phyloP scores from a whole-genome alignment of 2,329 filamentous ascomycete genomes.

The Ophidiomyces ophidiicola region DNA sequence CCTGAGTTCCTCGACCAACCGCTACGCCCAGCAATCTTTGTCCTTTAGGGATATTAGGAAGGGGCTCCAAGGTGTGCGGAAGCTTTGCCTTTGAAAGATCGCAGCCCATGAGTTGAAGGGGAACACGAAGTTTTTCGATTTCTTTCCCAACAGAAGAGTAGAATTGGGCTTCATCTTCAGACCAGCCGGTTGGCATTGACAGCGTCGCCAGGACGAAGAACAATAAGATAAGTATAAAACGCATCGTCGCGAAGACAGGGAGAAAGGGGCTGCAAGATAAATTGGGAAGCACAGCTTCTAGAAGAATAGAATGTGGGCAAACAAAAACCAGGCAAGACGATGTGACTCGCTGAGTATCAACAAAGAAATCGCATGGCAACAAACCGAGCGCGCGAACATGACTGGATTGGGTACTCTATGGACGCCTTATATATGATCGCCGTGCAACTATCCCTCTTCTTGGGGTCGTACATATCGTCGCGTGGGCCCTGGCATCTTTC shows the following conservation, averaged over 20 bases:
- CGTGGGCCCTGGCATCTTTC: neutral
- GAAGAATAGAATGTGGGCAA: conserved; percentile 12
- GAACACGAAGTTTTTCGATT: conserved; percentile 23
- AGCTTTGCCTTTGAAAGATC: conserved; percentile 26
- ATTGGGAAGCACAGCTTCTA: conserved; percentile 9
- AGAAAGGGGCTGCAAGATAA: neutral
- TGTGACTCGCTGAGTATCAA: conserved; percentile 11
- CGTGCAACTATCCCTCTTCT: neutral
- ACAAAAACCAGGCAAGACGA: conserved; percentile 13
- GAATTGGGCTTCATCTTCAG: conserved; percentile 31
- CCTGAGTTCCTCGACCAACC: conserved; percentile 65
- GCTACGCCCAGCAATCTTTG: conserved; percentile 63
- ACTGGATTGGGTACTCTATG: neutral
- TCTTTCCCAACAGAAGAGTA: conserved; percentile 30
- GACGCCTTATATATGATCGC: conserved; percentile 6
- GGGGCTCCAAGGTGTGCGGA: conserved; percentile 42
- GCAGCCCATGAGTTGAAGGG: conserved; percentile 20
- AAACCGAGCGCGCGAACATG: neutral
- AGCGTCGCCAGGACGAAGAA: conserved; percentile 27
- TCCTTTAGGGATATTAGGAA: conserved; percentile 50
- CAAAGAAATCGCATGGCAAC: conserved; percentile 9
- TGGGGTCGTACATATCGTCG: neutral
- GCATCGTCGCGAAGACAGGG: conserved; percentile 16
- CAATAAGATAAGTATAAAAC: conserved; percentile 22
- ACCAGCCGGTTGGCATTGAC: conserved; percentile 27